A percentile compares a stretch with the other conserved stretches of the same genome.
phyloP scores from a whole-genome alignment of 2,329 filamentous ascomycete genomes.

The Endoconidiophora laricicola region DNA sequence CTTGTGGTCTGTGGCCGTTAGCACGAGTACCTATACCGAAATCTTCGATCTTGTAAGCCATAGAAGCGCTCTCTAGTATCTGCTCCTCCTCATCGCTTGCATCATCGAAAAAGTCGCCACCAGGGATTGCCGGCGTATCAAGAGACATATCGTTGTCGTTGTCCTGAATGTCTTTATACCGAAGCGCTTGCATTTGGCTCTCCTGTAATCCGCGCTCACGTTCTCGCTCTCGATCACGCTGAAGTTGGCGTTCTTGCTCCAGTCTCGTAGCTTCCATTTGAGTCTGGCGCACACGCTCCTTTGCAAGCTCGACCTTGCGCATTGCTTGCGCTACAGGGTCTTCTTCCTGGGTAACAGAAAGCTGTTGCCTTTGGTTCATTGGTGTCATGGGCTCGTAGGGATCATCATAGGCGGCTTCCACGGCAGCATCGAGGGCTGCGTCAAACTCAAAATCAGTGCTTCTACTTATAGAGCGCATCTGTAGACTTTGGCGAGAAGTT shows the following conservation, averaged over 20 bases:
- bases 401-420: slow-evolving; percentile 91
- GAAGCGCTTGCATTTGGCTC: background rate
- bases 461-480: slow-evolving; percentile 47
- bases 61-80: slow-evolving; percentile 74
- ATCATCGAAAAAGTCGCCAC: slow-evolving; percentile 36
- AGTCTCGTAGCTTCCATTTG: slow-evolving; percentile 44
- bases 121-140: slow-evolving; percentile 3
- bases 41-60: slow-evolving; percentile 65
- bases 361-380: slow-evolving; percentile 21
- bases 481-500: slow-evolving; percentile 7
- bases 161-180: background rate
- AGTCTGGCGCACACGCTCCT: slow-evolving; percentile 56
- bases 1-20: background rate
- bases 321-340: slow-evolving; percentile 28
- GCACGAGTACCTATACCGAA: slow-evolving; percentile 46
- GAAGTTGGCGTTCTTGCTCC: slow-evolving; percentile 32
- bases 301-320: slow-evolving; percentile 55
- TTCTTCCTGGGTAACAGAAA: slow-evolving; percentile 24
- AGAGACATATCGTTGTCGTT: background rate
- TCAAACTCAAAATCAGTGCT: slow-evolving; percentile 83
- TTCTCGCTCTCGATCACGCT: slow-evolving; percentile 19
- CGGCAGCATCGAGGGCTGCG: slow-evolving; percentile 81
- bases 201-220: slow-evolving; percentile 10
- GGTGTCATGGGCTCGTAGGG: slow-evolving; percentile 58
- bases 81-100: slow-evolving; percentile 59